Percentiles rank a stretch among this genome's conserved stretches.
Conservation (phyloP, 2,329 filamentous ascomycete species). For the Talaromyces islandicus region DNA sequence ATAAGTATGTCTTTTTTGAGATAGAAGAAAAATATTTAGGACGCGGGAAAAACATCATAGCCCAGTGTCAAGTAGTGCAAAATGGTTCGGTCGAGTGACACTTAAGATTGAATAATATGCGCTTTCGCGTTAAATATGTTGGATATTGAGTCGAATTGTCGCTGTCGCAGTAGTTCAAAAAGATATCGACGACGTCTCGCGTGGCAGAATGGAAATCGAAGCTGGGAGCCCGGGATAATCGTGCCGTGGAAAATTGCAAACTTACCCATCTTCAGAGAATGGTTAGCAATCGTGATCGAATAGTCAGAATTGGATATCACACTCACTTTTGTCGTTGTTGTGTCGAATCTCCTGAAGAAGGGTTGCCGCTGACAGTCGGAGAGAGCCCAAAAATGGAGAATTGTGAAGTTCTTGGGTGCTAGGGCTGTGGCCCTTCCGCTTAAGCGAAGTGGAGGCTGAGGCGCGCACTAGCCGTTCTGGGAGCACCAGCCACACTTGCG, state of each 20-base stretch:
- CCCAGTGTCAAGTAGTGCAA: neutral
- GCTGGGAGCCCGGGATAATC: neutral
- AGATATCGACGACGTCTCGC: neutral
- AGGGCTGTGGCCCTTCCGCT: slow-evolving; percentile 39
- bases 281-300: slow-evolving; percentile 12
- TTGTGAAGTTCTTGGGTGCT: slow-evolving; percentile 36
- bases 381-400: slow-evolving; percentile 31
- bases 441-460: slow-evolving; percentile 32
- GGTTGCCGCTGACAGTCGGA: slow-evolving; percentile 26
- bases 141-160: neutral
- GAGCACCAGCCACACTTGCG: slow-evolving; percentile 12
- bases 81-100: neutral
- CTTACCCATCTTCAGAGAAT: slow-evolving; percentile 56
- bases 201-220: neutral
- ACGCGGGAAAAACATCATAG: neutral
- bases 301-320: slow-evolving; percentile 12
- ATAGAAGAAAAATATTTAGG: neutral
- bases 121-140: neutral
- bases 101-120: neutral
- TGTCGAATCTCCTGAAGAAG: slow-evolving; percentile 34
- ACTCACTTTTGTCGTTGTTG: slow-evolving; percentile 30
- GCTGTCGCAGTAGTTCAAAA: neutral
- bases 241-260: slow-evolving; percentile 16
- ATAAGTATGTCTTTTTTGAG: neutral
- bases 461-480: slow-evolving; percentile 21